phyloP scores from a whole-genome alignment of 768 basidiomycete species.

The Termitomyces sp. region DNA sequence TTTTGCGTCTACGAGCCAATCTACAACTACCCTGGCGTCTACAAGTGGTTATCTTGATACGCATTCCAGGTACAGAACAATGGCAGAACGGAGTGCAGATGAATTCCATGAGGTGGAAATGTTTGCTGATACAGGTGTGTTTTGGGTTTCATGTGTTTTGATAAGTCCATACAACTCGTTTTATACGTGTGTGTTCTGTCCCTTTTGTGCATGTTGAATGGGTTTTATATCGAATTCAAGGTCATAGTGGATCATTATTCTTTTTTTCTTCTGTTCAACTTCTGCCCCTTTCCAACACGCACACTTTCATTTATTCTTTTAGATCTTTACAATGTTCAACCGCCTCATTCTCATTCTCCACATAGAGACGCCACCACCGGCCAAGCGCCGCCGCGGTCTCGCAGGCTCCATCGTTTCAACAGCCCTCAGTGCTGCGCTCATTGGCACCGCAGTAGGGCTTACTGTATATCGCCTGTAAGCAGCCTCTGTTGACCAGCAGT shows the following conservation, averaged over 20 bases:
- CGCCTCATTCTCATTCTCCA: conserved; percentile 41
- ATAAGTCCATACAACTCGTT: conserved; percentile 3
- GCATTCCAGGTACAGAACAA: conserved; percentile 55
- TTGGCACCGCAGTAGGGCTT: conserved; percentile 81
- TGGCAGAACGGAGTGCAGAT: conserved; percentile 14
- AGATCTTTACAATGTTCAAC: conserved; percentile 19
- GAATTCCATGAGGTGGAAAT: conserved; percentile 16
- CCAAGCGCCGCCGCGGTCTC: conserved; percentile 76
- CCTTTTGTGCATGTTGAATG: conserved; percentile 5
- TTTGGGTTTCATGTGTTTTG: background rate
- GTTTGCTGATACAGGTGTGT: conserved; percentile 16
- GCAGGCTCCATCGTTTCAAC: conserved; percentile 81
- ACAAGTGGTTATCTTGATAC: conserved; percentile 66
- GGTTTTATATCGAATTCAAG: conserved; percentile 3
- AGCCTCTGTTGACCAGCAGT: background rate
- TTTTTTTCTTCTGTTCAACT: background rate
- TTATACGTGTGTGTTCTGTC: background rate
- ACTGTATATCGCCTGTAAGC: conserved; percentile 84
- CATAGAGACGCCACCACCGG: conserved; percentile 69
- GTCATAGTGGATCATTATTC: background rate
- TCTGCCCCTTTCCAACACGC: background rate
- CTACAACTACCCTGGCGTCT: conserved; percentile 45
- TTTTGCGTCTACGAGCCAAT: conserved; percentile 47
- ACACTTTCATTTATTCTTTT: conserved; percentile 6
- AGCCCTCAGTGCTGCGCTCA: conserved; percentile 79